Evolutionary conservation across 116 monocot species (phyloP).

Genomic region (Dioscorea cayenensis): DNA sequence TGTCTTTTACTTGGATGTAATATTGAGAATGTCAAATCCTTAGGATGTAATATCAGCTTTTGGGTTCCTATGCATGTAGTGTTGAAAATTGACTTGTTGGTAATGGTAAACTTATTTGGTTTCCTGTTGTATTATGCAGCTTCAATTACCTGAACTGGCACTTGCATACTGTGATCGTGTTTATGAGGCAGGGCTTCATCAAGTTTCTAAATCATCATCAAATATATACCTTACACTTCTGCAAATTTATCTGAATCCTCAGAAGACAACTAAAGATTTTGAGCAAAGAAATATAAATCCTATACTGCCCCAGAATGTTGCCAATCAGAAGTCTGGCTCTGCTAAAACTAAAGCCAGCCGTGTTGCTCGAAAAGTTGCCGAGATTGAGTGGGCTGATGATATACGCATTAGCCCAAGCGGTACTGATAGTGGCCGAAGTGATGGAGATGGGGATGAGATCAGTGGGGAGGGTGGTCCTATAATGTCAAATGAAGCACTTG

Average conservation of each 20-base stretch:
- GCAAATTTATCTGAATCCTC: constrained; percentile 94
- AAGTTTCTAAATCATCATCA: constrained; percentile 47
- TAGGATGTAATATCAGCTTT: not conserved
- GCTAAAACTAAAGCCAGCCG: constrained; percentile 49
- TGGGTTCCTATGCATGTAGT: not conserved
- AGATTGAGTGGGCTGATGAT: constrained; percentile 81
- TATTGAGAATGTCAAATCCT: not conserved
- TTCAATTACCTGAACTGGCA: constrained; percentile 67
- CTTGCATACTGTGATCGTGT: constrained; percentile 90
- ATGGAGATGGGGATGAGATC: constrained; percentile 79
- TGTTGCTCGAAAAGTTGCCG: constrained; percentile 63
- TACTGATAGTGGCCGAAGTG: constrained; percentile 96
- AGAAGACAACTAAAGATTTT: constrained; percentile 48
- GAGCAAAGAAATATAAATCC: constrained; percentile 40
- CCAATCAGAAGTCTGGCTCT: constrained; percentile 26
- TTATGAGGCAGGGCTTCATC: constrained; percentile 52
- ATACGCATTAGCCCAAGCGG: constrained; percentile 55
- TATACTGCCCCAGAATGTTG: constrained; percentile 32
- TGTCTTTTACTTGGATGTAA: not conserved
- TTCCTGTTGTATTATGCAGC: constrained; percentile 42
- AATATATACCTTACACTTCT: constrained; percentile 89
- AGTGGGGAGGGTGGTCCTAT: constrained; percentile 54
- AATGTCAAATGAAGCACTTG: constrained; percentile 89
- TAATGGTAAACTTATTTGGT: not conserved
- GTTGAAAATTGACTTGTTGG: not conserved